Evolutionary conservation across 768 basidiomycete species (phyloP).

Genomic region (Rhizopogon sp.): DNA sequence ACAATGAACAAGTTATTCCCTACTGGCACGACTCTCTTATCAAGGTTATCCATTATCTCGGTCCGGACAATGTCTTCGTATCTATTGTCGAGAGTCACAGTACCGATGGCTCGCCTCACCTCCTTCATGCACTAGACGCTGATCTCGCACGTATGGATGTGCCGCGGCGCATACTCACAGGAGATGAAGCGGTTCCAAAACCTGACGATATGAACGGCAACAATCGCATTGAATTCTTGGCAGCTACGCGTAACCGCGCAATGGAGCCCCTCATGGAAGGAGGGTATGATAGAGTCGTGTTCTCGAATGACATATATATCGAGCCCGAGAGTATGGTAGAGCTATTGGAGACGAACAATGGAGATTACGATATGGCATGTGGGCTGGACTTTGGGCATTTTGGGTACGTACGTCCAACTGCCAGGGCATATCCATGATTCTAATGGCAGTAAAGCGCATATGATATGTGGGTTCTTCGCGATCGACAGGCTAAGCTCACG

Average conservation of each 20-base stretch:
- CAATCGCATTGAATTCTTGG: constrained; percentile 32
- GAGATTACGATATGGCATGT: constrained; percentile 40
- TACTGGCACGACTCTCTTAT: constrained; percentile 34
- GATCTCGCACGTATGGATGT: constrained; percentile 20
- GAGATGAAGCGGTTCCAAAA: constrained; percentile 18
- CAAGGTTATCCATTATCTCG: constrained; percentile 33
- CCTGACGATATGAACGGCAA: constrained; percentile 12
- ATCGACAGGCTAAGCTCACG: constrained; percentile 26
- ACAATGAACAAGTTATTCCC: constrained; percentile 32
- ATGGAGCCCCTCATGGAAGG: constrained; percentile 36
- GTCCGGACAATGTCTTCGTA: constrained; percentile 36
- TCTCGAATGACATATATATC: constrained; percentile 39
- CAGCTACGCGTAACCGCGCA: constrained; percentile 35
- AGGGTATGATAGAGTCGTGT: constrained; percentile 34
- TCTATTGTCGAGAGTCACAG: constrained; percentile 37
- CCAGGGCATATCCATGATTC: background rate
- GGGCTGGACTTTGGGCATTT: constrained; percentile 34
- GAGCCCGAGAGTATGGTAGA: constrained; percentile 36
- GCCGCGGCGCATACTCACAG: constrained; percentile 23
- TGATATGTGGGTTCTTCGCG: constrained; percentile 34
- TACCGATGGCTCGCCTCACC: constrained; percentile 24
- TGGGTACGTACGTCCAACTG: constrained; percentile 16
- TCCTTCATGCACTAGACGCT: constrained; percentile 22
- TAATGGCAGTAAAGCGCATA: constrained; percentile 21
- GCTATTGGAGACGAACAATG: constrained; percentile 31